Conservation (phyloP, 768 basidiomycete species). For the Bullera alba region DNA sequence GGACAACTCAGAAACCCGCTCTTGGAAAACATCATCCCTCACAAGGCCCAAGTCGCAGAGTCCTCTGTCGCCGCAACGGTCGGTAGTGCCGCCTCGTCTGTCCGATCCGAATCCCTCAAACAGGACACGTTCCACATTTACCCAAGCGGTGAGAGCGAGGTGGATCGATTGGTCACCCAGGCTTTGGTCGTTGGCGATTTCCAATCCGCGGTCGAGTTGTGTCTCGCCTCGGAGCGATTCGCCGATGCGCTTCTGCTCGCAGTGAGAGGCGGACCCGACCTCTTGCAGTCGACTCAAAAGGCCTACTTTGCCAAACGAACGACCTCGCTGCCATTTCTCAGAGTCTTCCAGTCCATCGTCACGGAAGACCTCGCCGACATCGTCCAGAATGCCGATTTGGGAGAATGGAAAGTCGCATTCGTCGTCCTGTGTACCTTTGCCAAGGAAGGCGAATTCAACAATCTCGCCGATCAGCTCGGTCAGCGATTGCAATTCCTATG, state of each 20-base stretch:
- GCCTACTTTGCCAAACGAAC: constrained; percentile 85
- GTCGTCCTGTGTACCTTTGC: constrained; percentile 95
- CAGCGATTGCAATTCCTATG: constrained; percentile 81
- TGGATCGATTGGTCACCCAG: constrained; percentile 80
- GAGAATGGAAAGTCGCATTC: constrained; percentile 94
- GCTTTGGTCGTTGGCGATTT: constrained; percentile 96
- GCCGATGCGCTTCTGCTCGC: constrained; percentile 94
- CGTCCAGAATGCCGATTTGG: constrained; percentile 89
- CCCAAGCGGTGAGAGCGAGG: constrained; percentile 75
- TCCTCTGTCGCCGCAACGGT: constrained; percentile 92
- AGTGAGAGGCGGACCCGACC: constrained; percentile 78
- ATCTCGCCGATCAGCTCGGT: constrained; percentile 86
- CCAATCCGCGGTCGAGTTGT: constrained; percentile 79
- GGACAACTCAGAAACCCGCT: constrained; percentile 52
- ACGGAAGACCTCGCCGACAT: constrained; percentile 86
- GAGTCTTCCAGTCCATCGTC: constrained; percentile 89
- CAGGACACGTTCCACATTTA: constrained; percentile 85
- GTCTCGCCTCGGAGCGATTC: constrained; percentile 77
- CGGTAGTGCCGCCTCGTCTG: constrained; percentile 81
- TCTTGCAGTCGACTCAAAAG: constrained; percentile 79
- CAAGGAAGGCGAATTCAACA: constrained; percentile 69
- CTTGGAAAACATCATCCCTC: constrained; percentile 59
- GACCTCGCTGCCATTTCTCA: constrained; percentile 70
- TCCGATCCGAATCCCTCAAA: constrained; percentile 62
- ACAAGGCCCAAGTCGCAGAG: constrained; percentile 65